phyloP scores from a whole-genome alignment of 768 basidiomycete species.

The Kwoniella shandongensis region DNA sequence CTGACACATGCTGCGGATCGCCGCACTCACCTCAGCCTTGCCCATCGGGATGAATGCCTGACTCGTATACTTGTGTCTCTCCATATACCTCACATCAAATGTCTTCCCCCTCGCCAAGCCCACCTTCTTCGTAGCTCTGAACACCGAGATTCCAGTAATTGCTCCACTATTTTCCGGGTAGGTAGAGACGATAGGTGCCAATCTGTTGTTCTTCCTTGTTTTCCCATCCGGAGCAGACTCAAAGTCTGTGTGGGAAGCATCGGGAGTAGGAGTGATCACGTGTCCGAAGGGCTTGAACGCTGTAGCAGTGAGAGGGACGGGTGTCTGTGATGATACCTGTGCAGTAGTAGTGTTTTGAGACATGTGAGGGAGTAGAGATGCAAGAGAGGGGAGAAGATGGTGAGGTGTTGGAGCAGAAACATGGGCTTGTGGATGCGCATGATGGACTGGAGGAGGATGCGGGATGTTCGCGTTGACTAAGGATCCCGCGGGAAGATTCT shows the following conservation, averaged over 20 bases:
- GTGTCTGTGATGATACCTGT: slow-evolving; percentile 35
- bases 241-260: slow-evolving; percentile 64
- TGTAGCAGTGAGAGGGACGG: slow-evolving; percentile 68
- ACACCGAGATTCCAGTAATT: slow-evolving; percentile 74
- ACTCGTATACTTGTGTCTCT: slow-evolving; percentile 80
- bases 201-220: slow-evolving; percentile 84
- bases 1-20: neutral
- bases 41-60: slow-evolving; percentile 97
- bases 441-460: neutral
- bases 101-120: slow-evolving; percentile 57
- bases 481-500: neutral
- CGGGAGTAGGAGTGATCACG: slow-evolving; percentile 79
- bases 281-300: slow-evolving; percentile 84
- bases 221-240: slow-evolving; percentile 80
- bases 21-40: slow-evolving; percentile 46
- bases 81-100: slow-evolving; percentile 70
- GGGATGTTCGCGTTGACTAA: neutral
- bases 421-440: neutral
- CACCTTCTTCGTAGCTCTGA: slow-evolving; percentile 69
- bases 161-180: slow-evolving; percentile 66
- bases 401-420: neutral
- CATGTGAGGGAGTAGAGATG: slow-evolving; percentile 1
- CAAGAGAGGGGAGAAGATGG: neutral
- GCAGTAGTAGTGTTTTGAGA: neutral
- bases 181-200: slow-evolving; percentile 64